Evolutionary conservation across 495 filamentous ascomycete genomes (phyloP).

Genomic region (Podospora bellae-mahoneyi): DNA sequence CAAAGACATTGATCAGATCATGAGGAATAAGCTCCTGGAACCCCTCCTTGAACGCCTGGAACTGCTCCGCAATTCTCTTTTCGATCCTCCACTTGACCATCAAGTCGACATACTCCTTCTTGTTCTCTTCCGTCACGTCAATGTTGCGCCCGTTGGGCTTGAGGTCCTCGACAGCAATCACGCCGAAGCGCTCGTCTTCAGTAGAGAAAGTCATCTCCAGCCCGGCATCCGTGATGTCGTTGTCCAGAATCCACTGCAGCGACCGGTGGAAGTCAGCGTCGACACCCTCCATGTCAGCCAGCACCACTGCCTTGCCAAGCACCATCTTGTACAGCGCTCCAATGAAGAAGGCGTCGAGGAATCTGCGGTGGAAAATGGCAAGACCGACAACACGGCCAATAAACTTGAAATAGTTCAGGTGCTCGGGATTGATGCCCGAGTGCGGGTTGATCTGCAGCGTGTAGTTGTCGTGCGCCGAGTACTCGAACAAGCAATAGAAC

Average conservation of each 20-base stretch:
- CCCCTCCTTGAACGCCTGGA: conserved; percentile 93
- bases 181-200: conserved; percentile 96
- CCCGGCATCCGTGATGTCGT: conserved; percentile 85
- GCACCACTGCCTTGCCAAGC: conserved; percentile 81
- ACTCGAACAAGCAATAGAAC: conserved; percentile 99
- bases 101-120: conserved; percentile 90
- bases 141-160: conserved; percentile 89
- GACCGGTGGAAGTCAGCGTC: conserved; percentile 96
- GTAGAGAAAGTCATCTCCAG: conserved; percentile 93
- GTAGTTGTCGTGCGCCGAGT: conserved; percentile 99
- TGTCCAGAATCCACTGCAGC: conserved; percentile 94
- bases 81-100: conserved; percentile 99
- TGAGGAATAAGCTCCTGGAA: conserved; percentile 97
- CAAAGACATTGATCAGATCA: conserved; percentile 97
- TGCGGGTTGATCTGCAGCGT: conserved; percentile 99
- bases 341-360: conserved; percentile 99
- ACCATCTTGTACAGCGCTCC: conserved; percentile 99
- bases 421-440: conserved; percentile 98
- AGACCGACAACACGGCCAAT: conserved; percentile 96
- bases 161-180: conserved; percentile 85
- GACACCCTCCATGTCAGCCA: conserved; percentile 98
- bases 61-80: conserved; percentile 96
- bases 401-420: conserved; percentile 99
- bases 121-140: conserved; percentile 94
- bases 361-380: conserved; percentile 96